Evolutionary conservation across 2,329 filamentous ascomycete genomes (phyloP).

Genomic region (Sporothrix dimorphospora): DNA sequence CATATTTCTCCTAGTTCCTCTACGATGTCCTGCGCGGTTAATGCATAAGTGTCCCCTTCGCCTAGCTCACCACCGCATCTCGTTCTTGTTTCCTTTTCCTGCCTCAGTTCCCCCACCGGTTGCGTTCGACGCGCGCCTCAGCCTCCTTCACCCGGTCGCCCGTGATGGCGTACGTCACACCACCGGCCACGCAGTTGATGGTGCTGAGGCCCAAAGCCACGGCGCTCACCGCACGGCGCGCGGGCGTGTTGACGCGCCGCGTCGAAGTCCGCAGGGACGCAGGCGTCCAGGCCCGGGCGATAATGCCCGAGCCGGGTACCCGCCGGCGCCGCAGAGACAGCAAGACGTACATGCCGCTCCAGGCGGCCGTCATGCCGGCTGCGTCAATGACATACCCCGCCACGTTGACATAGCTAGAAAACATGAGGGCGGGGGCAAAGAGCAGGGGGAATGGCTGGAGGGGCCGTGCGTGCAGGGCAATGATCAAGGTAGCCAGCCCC

Average conservation of each 20-base stretch:
- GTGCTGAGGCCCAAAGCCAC: constrained; percentile 54
- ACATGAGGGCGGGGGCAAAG: constrained; percentile 57
- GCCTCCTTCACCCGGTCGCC: constrained; percentile 57
- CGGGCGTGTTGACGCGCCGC: constrained; percentile 34
- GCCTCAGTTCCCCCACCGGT: constrained; percentile 50
- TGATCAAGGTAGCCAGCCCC: constrained; percentile 59
- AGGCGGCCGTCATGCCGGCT: constrained; percentile 59
- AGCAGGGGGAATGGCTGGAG: constrained; percentile 54
- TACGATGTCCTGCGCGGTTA: background rate
- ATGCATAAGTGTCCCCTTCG: background rate
- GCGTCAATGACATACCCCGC: constrained; percentile 61
- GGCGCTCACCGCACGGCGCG: constrained; percentile 55
- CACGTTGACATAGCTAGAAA: constrained; percentile 62
- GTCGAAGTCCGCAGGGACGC: constrained; percentile 47
- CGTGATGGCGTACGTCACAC: constrained; percentile 53
- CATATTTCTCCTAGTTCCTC: background rate
- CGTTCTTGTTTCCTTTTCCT: background rate
- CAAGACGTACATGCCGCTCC: constrained; percentile 61
- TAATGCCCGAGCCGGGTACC: constrained; percentile 28
- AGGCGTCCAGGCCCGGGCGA: constrained; percentile 36
- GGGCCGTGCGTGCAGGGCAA: constrained; percentile 59
- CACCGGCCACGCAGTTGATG: constrained; percentile 53
- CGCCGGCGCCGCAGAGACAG: constrained; percentile 54
- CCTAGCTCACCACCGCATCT: background rate
- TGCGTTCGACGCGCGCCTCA: constrained; percentile 51